Base-by-base conservation (phyloP, 768 basidiomycete genomes). In the Boletus edulis region DNA sequence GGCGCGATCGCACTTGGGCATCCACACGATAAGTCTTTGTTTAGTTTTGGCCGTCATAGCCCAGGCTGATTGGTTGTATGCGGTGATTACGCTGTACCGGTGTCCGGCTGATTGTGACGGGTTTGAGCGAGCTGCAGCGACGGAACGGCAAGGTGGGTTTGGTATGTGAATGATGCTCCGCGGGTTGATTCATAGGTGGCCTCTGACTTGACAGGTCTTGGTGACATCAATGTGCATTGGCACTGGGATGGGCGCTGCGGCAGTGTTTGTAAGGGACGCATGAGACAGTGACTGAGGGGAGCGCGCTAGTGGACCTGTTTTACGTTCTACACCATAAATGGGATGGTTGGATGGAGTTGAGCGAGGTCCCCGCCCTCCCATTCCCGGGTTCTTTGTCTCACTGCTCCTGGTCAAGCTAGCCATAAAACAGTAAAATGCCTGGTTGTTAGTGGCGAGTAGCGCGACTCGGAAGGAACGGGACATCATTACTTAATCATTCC, bases 221-320 rank as follows among this genome's bases (percentile, higher is more conserved):
- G 81, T 92, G n/a, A 93, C 90, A 4, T 85, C 85, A 14, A 94
- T 94, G 91, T 94, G 92, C 65, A 86, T 95, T 51, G 81, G 87
- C 17, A 87, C 86, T 13, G 90, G 92, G n/a, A 93, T 93, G 91
- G 91, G 91, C n/a, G 92, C 91, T 10, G 90, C 89, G 18, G 86
- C 76, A 1, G 76, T 91, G 15, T 91, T 91, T 69, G 71, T 90
- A 3, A 75, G 80, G 47, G 87, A 89, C 35, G 14, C 43, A 7
- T 64, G 50, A 53, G 17, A 39, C 14, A 14, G 13, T 34, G 34
- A 14, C 34, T 34, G 13, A 13, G 11, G 32, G 10, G 32, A 34
- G 24, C 27, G 27, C 27, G 27, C 27, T 27, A 27, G 27, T 27
- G 27, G 27, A 29, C 27, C 27, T 29, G 27, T 29, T 29, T 29